Evolutionary conservation across 192 early-diverging fungal genomes (phyloP).

Genomic region (Chytriomyces confervae): DNA sequence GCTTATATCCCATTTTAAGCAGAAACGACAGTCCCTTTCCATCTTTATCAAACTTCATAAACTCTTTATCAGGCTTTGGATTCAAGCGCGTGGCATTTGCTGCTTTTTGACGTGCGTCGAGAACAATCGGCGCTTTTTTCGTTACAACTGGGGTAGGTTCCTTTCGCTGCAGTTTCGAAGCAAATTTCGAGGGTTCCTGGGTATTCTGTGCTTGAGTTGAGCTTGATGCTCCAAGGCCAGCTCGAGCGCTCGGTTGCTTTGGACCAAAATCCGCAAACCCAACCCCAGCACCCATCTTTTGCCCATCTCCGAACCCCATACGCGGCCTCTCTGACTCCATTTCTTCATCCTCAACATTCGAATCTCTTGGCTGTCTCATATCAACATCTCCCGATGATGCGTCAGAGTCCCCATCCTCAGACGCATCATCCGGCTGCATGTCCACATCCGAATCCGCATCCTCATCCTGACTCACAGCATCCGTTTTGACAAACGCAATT

Average conservation of each 20-base stretch:
- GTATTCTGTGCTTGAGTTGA: neutral
- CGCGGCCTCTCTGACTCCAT: too few species aligned
- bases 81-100: neutral
- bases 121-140: neutral
- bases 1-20: slow-evolving; percentile 88
- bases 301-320: slow-evolving; percentile 2
- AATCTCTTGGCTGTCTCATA: slow-evolving; percentile 8
- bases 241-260: neutral
- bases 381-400: slow-evolving; percentile 16
- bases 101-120: slow-evolving; percentile 13
- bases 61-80: slow-evolving; percentile 59
- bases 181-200: too few species aligned
- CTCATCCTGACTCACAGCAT: neutral
- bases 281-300: neutral
- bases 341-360: slow-evolving; percentile 8
- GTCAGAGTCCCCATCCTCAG: slow-evolving; percentile 28
- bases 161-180: too few species aligned
- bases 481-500: neutral
- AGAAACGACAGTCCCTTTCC: slow-evolving; percentile 81
- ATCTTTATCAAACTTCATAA: slow-evolving; percentile 81
- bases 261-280: neutral
- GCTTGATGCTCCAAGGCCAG: neutral
- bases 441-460: too few species aligned
- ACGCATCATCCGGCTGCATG: neutral
- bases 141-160: too few species aligned